These are phyloP conservation scores for Collybia nuda DNA, from an alignment of 768 basidiomycete genomes.

Conservation along the genomic window DNA sequence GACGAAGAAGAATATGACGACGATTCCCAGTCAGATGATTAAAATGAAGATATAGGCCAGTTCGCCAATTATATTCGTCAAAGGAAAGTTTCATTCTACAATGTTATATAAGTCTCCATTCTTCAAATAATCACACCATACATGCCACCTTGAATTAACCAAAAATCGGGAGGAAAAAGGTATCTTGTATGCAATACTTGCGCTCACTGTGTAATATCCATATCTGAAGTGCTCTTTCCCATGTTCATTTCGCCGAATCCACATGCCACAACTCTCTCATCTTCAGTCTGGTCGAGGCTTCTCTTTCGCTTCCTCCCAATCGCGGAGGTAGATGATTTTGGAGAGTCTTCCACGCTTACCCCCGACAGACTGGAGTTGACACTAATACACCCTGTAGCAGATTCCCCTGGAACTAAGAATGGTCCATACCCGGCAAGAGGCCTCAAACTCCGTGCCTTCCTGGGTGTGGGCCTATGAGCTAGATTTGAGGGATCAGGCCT, in stretches of 20 bases:
- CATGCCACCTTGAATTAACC: not conserved
- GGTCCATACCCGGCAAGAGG: constrained; percentile 3
- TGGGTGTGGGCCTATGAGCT: constrained; percentile 7
- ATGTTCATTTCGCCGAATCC: constrained; percentile 9
- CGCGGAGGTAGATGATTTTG: not conserved
- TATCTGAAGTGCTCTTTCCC: not conserved
- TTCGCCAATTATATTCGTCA: too few species aligned
- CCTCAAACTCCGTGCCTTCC: constrained; percentile 12
- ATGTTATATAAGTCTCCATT: too few species aligned
- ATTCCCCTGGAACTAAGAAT: not conserved
- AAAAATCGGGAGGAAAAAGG: not conserved
- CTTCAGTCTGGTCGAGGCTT: not conserved
- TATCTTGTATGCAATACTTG: too few species aligned
- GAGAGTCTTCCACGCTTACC: not conserved
- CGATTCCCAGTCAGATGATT: too few species aligned
- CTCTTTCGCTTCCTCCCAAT: constrained; percentile 15
- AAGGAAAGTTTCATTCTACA: too few species aligned
- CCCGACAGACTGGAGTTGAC: not conserved
- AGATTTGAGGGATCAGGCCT: not conserved
- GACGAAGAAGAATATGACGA: too few species aligned
- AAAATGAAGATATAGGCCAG: too few species aligned
- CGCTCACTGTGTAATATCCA: constrained; percentile 4
- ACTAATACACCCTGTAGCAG: not conserved
- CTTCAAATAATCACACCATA: too few species aligned
- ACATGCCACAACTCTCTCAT: not conserved